Evolutionary conservation across 768 basidiomycete species (phyloP), one percentile per base, ranked within the genome.

Genomic region (Agaricus sinodeliciosus): DNA sequence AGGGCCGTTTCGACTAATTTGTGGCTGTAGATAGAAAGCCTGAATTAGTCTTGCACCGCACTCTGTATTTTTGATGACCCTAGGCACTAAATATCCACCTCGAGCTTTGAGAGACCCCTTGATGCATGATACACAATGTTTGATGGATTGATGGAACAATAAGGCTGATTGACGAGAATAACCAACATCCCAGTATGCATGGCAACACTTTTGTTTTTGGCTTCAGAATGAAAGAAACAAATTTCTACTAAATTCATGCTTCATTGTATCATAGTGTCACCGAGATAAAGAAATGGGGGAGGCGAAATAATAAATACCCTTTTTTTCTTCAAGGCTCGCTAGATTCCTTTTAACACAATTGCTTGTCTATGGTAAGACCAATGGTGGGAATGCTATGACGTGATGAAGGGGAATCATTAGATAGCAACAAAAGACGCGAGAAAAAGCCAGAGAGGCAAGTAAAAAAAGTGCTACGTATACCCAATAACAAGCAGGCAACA

Each of bases 341-440:
- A 47, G 22, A 15, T 28, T 49, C 36, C 41, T 27, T 43, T 45
- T 51, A 48, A 47, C 26, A 27, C 31, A 22, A 12, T 26, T 49
- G 34, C 39, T 31, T 46, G 50, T 46, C 51, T 48, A 49, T 46
- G 48, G 43, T 44, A 54, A 51, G 55, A 55, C 51, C 31, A 43
- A 52, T 34, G 43, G 39, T 43, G 51, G 48, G 41, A 56, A 44
- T 43, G 46, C 55, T 43, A 55, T 55, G 49, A 40, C 44, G 41
- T 45, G 49, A 57, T 40, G 52, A 51, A 36, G 54, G 54, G 40
- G 49, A 58, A 58, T 65, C 63, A 66, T 66, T 69, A 71, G 65
- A 69, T 69, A 71, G 65, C 67, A 68, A 68, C 65, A 67, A 59
- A 65, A 60, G 62, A 58, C 44, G 54, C 57, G 52, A 43, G 57